phyloP scores from a whole-genome alignment of 2,329 filamentous ascomycete species.

The Aspergillus awamori region DNA sequence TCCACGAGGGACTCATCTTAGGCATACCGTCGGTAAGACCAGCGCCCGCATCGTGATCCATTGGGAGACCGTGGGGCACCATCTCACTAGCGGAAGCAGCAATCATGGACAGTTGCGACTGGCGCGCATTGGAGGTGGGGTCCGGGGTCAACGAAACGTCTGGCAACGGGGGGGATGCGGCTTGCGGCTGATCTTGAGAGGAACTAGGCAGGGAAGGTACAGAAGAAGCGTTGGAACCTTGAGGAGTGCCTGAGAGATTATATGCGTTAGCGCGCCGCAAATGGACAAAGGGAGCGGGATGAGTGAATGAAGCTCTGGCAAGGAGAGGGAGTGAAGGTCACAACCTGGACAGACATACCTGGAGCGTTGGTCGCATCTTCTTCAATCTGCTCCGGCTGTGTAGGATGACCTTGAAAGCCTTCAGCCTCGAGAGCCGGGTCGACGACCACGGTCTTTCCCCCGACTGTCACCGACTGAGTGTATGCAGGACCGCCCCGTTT shows the following conservation, averaged over 20 bases:
- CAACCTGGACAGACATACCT: constrained; percentile 21
- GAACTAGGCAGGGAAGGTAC: constrained; percentile 38
- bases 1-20: constrained; percentile 36
- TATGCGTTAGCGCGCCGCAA: constrained; percentile 20
- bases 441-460: constrained; percentile 46
- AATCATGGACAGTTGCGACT: constrained; percentile 50
- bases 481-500: constrained; percentile 42
- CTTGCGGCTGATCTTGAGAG: constrained; percentile 35
- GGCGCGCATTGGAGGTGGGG: constrained; percentile 39
- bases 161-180: constrained; percentile 38
- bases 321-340: not conserved
- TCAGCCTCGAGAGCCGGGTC: constrained; percentile 48
- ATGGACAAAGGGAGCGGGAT: not conserved
- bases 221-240: constrained; percentile 32
- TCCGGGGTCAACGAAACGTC: constrained; percentile 41
- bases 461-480: constrained; percentile 45
- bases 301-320: not conserved
- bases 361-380: constrained; percentile 29
- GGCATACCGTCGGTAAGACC: constrained; percentile 32
- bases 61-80: constrained; percentile 42
- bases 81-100: constrained; percentile 52
- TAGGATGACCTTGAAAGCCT: constrained; percentile 39
- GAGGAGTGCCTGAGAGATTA: constrained; percentile 30
- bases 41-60: constrained; percentile 37
- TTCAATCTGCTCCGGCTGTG: constrained; percentile 32